Conservation (phyloP, 768 basidiomycete genomes). For the Russula lepida region DNA sequence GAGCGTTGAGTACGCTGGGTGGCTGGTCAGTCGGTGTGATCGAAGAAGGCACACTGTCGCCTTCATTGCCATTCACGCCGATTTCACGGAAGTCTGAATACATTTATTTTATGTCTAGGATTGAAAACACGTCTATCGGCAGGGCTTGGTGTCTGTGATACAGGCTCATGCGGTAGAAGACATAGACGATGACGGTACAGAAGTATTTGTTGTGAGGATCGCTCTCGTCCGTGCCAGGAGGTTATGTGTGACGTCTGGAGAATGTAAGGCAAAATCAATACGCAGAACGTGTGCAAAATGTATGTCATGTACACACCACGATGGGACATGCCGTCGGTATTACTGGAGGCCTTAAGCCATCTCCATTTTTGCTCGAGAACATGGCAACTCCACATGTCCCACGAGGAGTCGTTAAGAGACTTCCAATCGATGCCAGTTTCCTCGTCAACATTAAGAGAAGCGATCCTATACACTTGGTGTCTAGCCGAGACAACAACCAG, state of each 20-base stretch:
- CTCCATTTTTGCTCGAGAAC: background rate
- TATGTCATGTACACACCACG: background rate
- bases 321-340: background rate
- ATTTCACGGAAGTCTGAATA: too few species aligned
- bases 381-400: background rate
- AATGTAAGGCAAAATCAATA: background rate
- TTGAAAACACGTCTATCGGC: too few species aligned
- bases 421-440: background rate
- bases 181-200: too few species aligned
- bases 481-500: background rate
- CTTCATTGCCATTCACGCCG: too few species aligned
- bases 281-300: background rate
- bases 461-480: background rate
- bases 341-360: background rate
- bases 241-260: background rate
- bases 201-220: too few species aligned
- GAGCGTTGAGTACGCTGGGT: too few species aligned
- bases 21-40: too few species aligned
- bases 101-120: too few species aligned
- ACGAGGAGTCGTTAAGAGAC: background rate
- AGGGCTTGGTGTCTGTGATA: too few species aligned
- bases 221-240: background rate
- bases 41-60: too few species aligned
- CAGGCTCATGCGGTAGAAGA: too few species aligned
- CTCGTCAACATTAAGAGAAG: background rate